Conservation (phyloP, 176 grass and related monocot genomes). For the Miscanthus lutarioriparius region DNA sequence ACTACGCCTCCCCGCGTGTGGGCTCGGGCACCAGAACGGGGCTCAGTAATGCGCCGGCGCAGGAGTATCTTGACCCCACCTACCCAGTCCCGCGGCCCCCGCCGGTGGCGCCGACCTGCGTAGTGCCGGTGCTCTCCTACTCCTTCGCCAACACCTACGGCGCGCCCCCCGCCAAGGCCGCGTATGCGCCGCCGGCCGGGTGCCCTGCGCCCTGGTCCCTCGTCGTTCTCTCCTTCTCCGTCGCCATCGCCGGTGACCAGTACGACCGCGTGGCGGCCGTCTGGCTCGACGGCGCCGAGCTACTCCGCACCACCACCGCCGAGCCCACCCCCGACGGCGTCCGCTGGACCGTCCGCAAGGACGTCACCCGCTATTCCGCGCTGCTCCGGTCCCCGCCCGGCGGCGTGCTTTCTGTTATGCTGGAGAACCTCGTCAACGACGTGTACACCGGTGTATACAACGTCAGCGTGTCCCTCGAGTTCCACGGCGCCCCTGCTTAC, state of each 20-base stretch:
- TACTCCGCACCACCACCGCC: slow-evolving; percentile 87
- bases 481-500: slow-evolving; percentile 46
- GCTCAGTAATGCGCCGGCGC: neutral
- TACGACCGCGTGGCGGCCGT: slow-evolving; percentile 89
- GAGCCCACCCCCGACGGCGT: slow-evolving; percentile 69
- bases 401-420: slow-evolving; percentile 72
- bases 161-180: slow-evolving; percentile 40
- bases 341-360: slow-evolving; percentile 74
- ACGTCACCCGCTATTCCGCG: slow-evolving; percentile 64
- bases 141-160: slow-evolving; percentile 87
- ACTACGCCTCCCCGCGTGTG: neutral
- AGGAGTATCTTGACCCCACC: slow-evolving; percentile 75
- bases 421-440: slow-evolving; percentile 93
- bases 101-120: slow-evolving; percentile 39
- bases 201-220: slow-evolving; percentile 70
- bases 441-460: slow-evolving; percentile 71
- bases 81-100: slow-evolving; percentile 39
- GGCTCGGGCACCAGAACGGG: neutral
- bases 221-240: slow-evolving; percentile 74
- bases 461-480: slow-evolving; percentile 73
- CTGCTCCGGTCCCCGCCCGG: slow-evolving; percentile 53
- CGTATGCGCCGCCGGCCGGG: slow-evolving; percentile 52
- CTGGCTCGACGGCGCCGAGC: slow-evolving; percentile 81
- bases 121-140: slow-evolving; percentile 57
- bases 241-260: slow-evolving; percentile 67